These are phyloP conservation scores for Mortierella sp. DNA, from an alignment of 371 early-diverging fungal genomes.

Conservation along the genomic window DNA sequence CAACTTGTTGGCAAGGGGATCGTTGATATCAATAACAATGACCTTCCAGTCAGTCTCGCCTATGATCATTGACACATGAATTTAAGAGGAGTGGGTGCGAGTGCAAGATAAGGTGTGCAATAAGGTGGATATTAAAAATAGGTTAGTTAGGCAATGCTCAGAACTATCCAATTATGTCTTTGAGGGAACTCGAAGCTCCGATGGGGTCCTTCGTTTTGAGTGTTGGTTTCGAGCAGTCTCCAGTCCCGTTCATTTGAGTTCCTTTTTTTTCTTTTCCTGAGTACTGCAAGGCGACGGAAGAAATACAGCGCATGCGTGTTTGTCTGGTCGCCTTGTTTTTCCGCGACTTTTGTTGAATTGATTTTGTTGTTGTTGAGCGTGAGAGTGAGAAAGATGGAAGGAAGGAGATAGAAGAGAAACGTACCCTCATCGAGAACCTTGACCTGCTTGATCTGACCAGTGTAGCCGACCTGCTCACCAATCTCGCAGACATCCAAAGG, in stretches of 20 bases:
- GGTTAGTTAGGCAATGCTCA: conserved; percentile 11
- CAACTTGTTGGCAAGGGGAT: conserved; percentile 93
- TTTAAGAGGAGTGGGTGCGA: neutral
- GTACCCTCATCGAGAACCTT: conserved; percentile 97
- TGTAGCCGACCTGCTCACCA: conserved; percentile 90
- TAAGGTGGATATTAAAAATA: conserved; percentile 1
- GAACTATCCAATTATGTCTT: conserved; percentile 10
- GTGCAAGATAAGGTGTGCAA: neutral
- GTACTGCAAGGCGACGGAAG: neutral
- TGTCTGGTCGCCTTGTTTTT: too few relatives aligned
- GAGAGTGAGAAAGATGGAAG: neutral
- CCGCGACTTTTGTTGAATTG: neutral
- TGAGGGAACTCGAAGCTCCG: conserved; percentile 14
- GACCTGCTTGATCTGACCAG: conserved; percentile 98
- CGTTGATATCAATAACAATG: conserved; percentile 96
- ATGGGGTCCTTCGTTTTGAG: neutral
- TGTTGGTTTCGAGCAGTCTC: conserved; percentile 1
- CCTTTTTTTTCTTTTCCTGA: neutral
- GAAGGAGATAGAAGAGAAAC: neutral
- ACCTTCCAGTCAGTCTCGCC: conserved; percentile 99
- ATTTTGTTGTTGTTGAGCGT: neutral
- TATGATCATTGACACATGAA: conserved; percentile 27
- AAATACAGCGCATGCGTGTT: neutral
- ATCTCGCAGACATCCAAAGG: conserved; percentile 99
- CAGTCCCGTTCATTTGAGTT: neutral